phyloP scores from a whole-genome alignment of 805 yeast species.

The Vanderwaltozyma yarrowii region DNA sequence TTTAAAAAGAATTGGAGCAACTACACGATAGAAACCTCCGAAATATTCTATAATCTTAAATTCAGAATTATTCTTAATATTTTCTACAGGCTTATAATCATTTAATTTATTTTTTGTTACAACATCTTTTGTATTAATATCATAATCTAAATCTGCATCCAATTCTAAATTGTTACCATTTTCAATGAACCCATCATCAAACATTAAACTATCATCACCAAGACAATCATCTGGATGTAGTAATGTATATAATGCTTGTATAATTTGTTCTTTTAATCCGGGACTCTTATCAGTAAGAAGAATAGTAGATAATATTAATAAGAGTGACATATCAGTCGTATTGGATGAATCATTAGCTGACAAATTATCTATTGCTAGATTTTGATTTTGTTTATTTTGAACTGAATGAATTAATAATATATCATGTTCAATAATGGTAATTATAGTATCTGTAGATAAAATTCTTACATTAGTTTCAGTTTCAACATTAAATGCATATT shows the following conservation, averaged over 20 bases:
- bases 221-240: conserved; percentile 44
- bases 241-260: conserved; percentile 69
- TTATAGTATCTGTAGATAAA: conserved; percentile 70
- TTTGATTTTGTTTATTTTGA: conserved; percentile 12
- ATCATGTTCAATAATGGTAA: conserved; percentile 77
- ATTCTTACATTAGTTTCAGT: conserved; percentile 38
- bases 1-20: conserved; percentile 47
- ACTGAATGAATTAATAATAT: conserved; percentile 43
- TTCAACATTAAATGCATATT: conserved; percentile 55
- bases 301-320: conserved; percentile 46
- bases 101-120: not conserved
- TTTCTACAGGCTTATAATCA: not conserved
- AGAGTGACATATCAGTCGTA: conserved; percentile 46
- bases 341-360: conserved; percentile 3
- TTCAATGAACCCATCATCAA: conserved; percentile 5
- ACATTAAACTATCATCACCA: conserved; percentile 4
- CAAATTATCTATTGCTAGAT: not conserved
- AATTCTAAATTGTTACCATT: not conserved
- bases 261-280: conserved; percentile 72
- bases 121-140: not conserved
- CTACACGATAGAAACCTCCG: conserved; percentile 48
- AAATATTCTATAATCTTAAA: conserved; percentile 29
- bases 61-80: not conserved
- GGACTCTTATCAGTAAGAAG: conserved; percentile 52
- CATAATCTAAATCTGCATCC: not conserved